phyloP scores from a whole-genome alignment of 306 rosid genomes.

The Sesbania bispinosa region DNA sequence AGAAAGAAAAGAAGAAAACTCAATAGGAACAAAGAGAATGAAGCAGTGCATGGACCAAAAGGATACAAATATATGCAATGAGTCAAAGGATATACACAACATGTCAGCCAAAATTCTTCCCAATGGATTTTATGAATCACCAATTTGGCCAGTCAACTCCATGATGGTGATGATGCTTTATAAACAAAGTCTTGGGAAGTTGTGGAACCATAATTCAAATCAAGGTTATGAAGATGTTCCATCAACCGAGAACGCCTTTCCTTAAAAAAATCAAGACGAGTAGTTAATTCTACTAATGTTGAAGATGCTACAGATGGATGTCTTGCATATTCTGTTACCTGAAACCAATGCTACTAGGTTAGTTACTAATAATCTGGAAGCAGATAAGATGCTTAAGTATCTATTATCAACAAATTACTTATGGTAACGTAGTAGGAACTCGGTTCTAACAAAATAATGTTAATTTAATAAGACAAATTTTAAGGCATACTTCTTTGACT shows the following conservation, averaged over 20 bases:
- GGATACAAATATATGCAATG: conserved; percentile 48
- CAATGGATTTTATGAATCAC: conserved; percentile 36
- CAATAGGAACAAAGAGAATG: conserved; percentile 29
- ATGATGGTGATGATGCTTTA: conserved; percentile 81
- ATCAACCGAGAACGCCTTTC: conserved; percentile 95
- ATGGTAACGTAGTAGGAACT: neutral
- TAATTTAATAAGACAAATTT: too few relatives aligned
- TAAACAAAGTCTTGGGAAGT: conserved; percentile 69
- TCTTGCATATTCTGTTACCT: conserved; percentile 71
- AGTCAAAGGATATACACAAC: conserved; percentile 71
- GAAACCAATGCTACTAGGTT: conserved; percentile 25
- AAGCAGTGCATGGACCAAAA: conserved; percentile 36
- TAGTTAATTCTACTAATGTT: conserved; percentile 81
- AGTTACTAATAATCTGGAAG: conserved; percentile 5
- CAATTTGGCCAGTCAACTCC: conserved; percentile 60
- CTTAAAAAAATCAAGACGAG: conserved; percentile 99
- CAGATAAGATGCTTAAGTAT: neutral
- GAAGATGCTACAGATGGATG: conserved; percentile 85
- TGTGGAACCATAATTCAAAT: conserved; percentile 78
- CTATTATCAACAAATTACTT: neutral
- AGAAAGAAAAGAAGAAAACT: too few relatives aligned
- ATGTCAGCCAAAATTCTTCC: conserved; percentile 41
- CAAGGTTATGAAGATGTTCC: conserved; percentile 99
- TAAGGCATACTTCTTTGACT: too few relatives aligned
- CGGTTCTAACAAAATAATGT: neutral